Conservation (phyloP, 305 asterid genomes). For the Fraxinus angustifolia region DNA sequence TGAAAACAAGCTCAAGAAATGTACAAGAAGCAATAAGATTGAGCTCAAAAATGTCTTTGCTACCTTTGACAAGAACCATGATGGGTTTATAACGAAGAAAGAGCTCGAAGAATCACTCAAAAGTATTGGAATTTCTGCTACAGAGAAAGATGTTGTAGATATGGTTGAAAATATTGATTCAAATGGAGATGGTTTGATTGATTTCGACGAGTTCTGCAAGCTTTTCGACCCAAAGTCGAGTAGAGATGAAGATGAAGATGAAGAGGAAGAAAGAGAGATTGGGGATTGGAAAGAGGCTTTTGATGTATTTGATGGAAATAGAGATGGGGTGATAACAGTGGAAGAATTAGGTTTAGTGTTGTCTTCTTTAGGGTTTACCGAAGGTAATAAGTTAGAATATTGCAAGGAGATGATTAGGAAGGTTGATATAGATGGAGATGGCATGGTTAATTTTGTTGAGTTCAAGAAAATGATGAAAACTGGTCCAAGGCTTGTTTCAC, state of each 20-base stretch:
- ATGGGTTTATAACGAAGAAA: slow-evolving; percentile 64
- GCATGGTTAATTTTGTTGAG: slow-evolving; percentile 73
- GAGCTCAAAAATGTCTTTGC: slow-evolving; percentile 48
- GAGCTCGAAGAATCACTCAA: slow-evolving; percentile 60
- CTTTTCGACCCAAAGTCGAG: slow-evolving; percentile 42
- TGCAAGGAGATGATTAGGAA: slow-evolving; percentile 71
- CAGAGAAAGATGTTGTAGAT: slow-evolving; percentile 58
- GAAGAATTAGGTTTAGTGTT: slow-evolving; percentile 63
- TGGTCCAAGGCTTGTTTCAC: slow-evolving; percentile 45
- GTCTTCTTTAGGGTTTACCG: slow-evolving; percentile 55
- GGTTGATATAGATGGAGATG: slow-evolving; percentile 83
- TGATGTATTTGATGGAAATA: slow-evolving; percentile 69
- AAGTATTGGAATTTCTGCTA: slow-evolving; percentile 58
- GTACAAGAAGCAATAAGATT: background rate
- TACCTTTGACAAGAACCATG: slow-evolving; percentile 73
- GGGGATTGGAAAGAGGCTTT: slow-evolving; percentile 63
- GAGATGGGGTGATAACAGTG: slow-evolving; percentile 67
- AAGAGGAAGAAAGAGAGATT: slow-evolving; percentile 17
- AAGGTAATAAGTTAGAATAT: slow-evolving; percentile 59
- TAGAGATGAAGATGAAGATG: background rate
- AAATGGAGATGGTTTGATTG: slow-evolving; percentile 71
- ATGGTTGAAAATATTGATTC: slow-evolving; percentile 60
- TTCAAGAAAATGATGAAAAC: slow-evolving; percentile 69
- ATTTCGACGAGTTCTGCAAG: slow-evolving; percentile 62
- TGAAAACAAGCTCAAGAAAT: background rate